Evolutionary conservation across 2,329 filamentous ascomycete genomes (phyloP).

Genomic region (Fusarium sp.): DNA sequence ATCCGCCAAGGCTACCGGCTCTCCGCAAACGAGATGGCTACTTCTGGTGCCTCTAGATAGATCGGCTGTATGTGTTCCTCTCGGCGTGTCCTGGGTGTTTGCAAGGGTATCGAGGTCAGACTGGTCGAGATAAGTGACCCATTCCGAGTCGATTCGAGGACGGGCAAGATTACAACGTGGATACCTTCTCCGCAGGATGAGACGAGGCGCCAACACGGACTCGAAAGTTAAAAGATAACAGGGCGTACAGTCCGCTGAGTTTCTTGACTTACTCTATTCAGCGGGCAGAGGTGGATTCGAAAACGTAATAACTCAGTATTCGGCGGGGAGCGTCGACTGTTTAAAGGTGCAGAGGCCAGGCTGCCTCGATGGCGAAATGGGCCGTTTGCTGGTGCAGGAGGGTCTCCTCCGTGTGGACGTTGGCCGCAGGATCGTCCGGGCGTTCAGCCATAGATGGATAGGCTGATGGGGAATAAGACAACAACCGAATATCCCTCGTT

Average conservation of each 20-base stretch:
- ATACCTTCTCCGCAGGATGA: background rate
- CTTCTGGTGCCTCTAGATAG: background rate
- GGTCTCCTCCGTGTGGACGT: background rate
- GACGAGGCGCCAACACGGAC: background rate
- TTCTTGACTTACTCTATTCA: constrained; percentile 22
- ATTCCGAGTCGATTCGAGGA: background rate
- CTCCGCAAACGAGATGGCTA: constrained; percentile 11
- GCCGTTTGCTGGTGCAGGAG: constrained; percentile 6
- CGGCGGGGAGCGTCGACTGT: constrained; percentile 13
- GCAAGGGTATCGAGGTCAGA: background rate
- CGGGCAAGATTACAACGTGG: background rate
- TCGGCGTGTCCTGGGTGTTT: background rate
- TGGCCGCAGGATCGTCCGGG: constrained; percentile 14
- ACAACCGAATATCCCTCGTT: constrained; percentile 14
- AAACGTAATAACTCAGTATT: constrained; percentile 34
- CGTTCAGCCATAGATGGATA: constrained; percentile 14
- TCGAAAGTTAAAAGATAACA: background rate
- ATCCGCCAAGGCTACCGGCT: constrained; percentile 26
- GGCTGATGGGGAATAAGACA: background rate
- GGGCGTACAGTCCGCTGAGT: constrained; percentile 2
- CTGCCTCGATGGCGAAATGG: constrained; percentile 6
- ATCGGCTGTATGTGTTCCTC: background rate
- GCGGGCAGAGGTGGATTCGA: constrained; percentile 28
- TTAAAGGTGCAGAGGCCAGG: constrained; percentile 14
- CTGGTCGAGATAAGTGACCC: background rate